Conservation (phyloP, 2,329 filamentous ascomycete genomes). For the Hymenoscyphus fructigenus region DNA sequence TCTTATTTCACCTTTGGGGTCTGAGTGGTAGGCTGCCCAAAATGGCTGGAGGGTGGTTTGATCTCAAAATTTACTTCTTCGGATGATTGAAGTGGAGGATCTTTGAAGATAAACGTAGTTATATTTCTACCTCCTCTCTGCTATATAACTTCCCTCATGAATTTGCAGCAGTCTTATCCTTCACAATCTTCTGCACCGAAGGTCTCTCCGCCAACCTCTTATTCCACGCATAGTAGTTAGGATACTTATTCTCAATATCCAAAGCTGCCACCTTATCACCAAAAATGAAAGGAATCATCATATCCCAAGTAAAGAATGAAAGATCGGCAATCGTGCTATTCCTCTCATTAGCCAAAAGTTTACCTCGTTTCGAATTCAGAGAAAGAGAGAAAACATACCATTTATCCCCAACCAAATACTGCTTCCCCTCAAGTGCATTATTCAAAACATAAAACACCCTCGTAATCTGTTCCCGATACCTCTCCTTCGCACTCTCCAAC, state of each 20-base stretch:
- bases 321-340: conserved; percentile 40
- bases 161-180: background rate
- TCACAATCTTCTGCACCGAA: conserved; percentile 17
- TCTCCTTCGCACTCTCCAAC: conserved; percentile 42
- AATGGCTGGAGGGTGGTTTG: no score
- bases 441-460: conserved; percentile 42
- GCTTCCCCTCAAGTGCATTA: conserved; percentile 36
- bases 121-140: background rate
- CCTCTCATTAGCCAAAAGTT: background rate
- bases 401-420: conserved; percentile 42
- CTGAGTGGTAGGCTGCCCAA: no score
- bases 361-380: background rate
- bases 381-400: conserved; percentile 13
- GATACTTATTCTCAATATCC: conserved; percentile 26
- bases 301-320: conserved; percentile 22
- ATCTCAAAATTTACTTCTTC: no score
- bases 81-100: background rate
- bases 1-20: no score
- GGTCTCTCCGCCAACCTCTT: conserved; percentile 18
- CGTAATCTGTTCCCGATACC: conserved; percentile 45
- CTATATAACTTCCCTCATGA: background rate
- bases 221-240: conserved; percentile 24
- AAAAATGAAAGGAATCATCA: conserved; percentile 12
- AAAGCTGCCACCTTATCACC: conserved; percentile 12
- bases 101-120: background rate